Conservation (phyloP, 2,329 filamentous ascomycete species). For the Trichoderma sp. region DNA sequence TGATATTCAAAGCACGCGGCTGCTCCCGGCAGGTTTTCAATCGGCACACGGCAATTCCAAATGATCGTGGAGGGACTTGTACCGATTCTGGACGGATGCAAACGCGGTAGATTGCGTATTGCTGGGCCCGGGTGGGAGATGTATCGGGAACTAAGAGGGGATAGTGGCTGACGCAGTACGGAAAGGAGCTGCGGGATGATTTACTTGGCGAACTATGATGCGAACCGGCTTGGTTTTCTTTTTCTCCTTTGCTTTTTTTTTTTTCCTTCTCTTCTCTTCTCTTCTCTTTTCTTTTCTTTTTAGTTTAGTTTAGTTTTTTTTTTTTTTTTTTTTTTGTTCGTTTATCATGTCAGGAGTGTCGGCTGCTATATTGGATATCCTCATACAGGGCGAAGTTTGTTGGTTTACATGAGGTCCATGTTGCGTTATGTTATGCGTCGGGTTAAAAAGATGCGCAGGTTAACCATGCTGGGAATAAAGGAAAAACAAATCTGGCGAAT, state of each 20-base stretch:
- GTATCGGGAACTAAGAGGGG: neutral
- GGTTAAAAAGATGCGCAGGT: neutral
- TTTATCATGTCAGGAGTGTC: no score
- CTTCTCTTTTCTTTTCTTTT: neutral
- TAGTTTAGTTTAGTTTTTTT: neutral
- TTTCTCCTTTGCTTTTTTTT: neutral
- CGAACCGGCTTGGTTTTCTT: neutral
- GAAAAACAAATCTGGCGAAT: neutral
- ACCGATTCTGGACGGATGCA: neutral
- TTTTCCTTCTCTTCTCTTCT: neutral
- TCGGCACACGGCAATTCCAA: neutral
- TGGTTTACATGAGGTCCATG: neutral
- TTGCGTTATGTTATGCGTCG: neutral
- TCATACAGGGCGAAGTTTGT: neutral
- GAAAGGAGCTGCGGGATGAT: neutral
- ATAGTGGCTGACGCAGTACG: neutral
- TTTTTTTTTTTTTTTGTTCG: no score
- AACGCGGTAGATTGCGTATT: neutral
- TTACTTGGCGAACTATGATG: neutral
- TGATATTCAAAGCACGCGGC: neutral
- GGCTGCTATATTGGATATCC: neutral
- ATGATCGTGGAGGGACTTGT: neutral
- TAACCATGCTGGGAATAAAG: neutral
- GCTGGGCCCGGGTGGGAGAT: neutral
- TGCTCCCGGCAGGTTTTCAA: neutral